These are phyloP conservation scores for Mucor saturninus DNA, from an alignment of 371 early-diverging fungal genomes.

Conservation along the genomic window DNA sequence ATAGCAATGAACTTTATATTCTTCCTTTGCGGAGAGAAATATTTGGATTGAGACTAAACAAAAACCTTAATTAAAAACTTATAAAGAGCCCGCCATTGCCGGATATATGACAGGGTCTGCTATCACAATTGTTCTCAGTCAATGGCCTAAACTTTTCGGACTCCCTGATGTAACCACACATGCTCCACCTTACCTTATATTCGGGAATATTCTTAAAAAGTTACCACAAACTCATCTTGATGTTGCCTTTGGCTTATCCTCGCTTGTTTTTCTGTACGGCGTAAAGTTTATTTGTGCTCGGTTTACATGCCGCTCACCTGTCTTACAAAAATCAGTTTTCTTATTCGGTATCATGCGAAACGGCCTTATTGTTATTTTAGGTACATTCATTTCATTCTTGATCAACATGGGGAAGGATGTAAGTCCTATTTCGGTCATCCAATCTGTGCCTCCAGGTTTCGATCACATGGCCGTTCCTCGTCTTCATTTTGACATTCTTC, in stretches of 20 bases:
- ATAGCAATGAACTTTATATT: neutral
- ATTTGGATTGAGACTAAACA: constrained; percentile 7
- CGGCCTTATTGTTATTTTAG: constrained; percentile 47
- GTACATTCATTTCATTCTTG: constrained; percentile 44
- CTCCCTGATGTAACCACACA: constrained; percentile 63
- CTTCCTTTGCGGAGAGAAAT: neutral
- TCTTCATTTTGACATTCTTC: constrained; percentile 42
- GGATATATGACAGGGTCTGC: constrained; percentile 82
- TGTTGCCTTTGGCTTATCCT: constrained; percentile 51
- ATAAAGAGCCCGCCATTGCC: constrained; percentile 60
- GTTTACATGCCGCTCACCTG: constrained; percentile 31
- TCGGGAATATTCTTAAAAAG: constrained; percentile 49
- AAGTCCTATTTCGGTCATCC: constrained; percentile 57
- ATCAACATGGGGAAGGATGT: constrained; percentile 29
- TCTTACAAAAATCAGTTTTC: constrained; percentile 36
- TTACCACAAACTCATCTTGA: constrained; percentile 49
- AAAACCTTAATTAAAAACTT: neutral
- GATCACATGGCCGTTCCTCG: constrained; percentile 58
- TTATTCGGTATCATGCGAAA: constrained; percentile 56
- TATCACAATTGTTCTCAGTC: constrained; percentile 74
- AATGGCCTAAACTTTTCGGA: constrained; percentile 76
- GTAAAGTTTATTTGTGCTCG: constrained; percentile 39
- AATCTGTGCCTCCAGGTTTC: constrained; percentile 72
- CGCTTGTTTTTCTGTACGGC: constrained; percentile 46
- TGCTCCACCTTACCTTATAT: constrained; percentile 52